These are phyloP conservation scores for Schizonepeta tenuifolia DNA, from an alignment of 257 asterid species.

Conservation along the genomic window DNA sequence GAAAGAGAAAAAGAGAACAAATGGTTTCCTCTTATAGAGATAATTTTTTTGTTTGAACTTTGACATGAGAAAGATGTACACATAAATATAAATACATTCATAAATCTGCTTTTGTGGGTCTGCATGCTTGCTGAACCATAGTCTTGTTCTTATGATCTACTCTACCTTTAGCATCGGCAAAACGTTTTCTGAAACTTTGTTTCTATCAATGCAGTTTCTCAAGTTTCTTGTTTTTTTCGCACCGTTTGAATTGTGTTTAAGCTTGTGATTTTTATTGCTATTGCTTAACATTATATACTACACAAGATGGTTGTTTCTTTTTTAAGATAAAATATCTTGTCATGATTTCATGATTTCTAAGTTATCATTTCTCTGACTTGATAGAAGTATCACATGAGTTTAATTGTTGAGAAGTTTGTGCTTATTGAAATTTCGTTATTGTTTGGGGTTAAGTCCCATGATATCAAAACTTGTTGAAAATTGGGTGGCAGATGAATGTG, in stretches of 20 bases:
- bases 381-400: background rate
- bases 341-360: background rate
- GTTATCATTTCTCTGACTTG: too few species aligned
- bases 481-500: slow-evolving; percentile 61
- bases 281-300: background rate
- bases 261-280: background rate
- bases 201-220: background rate
- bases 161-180: background rate
- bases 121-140: background rate
- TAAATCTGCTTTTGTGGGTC: background rate
- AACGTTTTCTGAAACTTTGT: background rate
- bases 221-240: background rate
- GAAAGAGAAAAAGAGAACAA: background rate
- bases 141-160: background rate
- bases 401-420: background rate
- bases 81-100: background rate
- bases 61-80: background rate
- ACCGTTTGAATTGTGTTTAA: too few species aligned
- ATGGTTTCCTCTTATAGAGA: background rate
- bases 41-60: background rate
- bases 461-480: slow-evolving; percentile 13
- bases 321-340: background rate
- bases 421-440: background rate
- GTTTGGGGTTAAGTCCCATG: background rate
- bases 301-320: background rate